Evolutionary conservation across 2,329 filamentous ascomycete genomes (phyloP).

Genomic region (Cladosporium sp.): DNA sequence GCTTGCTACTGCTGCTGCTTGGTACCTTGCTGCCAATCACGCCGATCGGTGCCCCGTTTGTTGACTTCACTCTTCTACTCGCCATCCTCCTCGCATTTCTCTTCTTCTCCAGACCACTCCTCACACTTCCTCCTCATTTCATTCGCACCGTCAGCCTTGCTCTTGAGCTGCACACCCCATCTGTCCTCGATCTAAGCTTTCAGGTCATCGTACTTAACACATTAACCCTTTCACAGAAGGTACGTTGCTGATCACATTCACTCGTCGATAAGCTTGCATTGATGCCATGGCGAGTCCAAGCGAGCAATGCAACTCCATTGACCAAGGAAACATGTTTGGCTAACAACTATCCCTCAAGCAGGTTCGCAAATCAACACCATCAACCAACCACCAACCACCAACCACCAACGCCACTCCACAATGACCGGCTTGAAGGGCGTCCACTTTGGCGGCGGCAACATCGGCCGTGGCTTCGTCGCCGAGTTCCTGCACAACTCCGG

Average conservation of each 20-base stretch:
- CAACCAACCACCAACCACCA: slow-evolving; percentile 8
- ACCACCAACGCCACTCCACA: slow-evolving; percentile 13
- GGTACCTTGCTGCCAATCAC: background rate
- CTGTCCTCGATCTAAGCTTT: background rate
- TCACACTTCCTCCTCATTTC: background rate
- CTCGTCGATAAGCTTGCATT: background rate
- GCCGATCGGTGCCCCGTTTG: background rate
- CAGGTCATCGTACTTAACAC: too few species aligned
- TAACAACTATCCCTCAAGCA: background rate
- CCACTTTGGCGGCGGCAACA: slow-evolving; percentile 52
- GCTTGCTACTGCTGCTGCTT: background rate
- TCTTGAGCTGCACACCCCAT: background rate
- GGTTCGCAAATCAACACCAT: background rate
- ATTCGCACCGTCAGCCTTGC: background rate
- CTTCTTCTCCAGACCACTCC: background rate
- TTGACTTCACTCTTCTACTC: background rate
- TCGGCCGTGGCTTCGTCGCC: slow-evolving; percentile 68
- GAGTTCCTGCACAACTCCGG: slow-evolving; percentile 92
- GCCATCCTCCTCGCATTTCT: background rate
- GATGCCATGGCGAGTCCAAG: background rate
- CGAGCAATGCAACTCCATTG: background rate
- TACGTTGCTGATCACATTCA: background rate
- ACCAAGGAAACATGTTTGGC: background rate
- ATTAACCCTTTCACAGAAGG: background rate
- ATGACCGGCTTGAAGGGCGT: slow-evolving; percentile 46